Conservation (phyloP, 148 eudicot species). For the Vaccinium macrocarpon region DNA sequence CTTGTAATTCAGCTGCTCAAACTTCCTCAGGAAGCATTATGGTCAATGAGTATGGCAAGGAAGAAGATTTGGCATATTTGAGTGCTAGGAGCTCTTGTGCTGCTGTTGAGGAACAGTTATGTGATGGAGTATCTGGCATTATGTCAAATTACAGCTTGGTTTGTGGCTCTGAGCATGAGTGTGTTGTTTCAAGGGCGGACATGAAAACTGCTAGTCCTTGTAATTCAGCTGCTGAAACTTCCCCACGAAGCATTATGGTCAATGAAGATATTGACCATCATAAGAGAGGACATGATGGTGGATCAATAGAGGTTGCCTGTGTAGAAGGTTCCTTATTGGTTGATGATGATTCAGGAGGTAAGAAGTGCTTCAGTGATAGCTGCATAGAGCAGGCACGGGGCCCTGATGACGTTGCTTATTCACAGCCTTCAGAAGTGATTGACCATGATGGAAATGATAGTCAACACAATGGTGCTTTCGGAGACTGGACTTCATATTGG, state of each 20-base stretch:
- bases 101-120: slow-evolving; percentile 20
- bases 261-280: slow-evolving; percentile 19
- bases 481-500: slow-evolving; percentile 68
- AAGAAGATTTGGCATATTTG: slow-evolving; percentile 18
- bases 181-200: neutral
- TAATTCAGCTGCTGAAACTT: slow-evolving; percentile 15
- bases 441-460: slow-evolving; percentile 24
- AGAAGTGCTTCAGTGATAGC: slow-evolving; percentile 19
- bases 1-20: slow-evolving; percentile 12
- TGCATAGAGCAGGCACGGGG: slow-evolving; percentile 22
- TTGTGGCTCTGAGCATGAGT: slow-evolving; percentile 8
- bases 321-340: slow-evolving; percentile 19
- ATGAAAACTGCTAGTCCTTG: slow-evolving; percentile 16
- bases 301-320: slow-evolving; percentile 20
- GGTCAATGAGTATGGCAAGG: slow-evolving; percentile 4
- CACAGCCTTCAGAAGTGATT: slow-evolving; percentile 27
- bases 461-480: slow-evolving; percentile 26
- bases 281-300: slow-evolving; percentile 22
- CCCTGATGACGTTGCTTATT: slow-evolving; percentile 22
- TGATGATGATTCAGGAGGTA: slow-evolving; percentile 15
- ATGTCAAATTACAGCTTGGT: slow-evolving; percentile 2
- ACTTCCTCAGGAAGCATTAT: slow-evolving; percentile 24
- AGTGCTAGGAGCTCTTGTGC: slow-evolving; percentile 20
- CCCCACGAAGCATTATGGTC: slow-evolving; percentile 23
- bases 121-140: slow-evolving; percentile 16